Conservation (phyloP, 2,329 filamentous ascomycete genomes). For the Emmonsia crescens region DNA sequence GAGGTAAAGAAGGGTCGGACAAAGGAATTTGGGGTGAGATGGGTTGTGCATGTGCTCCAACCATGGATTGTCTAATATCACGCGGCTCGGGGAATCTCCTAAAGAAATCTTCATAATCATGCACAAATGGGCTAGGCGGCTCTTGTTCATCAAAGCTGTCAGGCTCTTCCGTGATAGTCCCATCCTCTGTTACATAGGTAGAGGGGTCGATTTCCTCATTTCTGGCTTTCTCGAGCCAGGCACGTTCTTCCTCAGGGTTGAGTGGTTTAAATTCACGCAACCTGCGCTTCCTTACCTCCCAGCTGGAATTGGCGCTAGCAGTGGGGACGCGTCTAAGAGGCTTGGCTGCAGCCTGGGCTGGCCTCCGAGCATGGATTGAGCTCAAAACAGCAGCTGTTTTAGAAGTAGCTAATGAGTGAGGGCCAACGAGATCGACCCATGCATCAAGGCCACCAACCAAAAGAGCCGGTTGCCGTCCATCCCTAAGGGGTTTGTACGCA, state of each 20-base stretch:
- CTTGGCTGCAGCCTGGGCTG: constrained; percentile 27
- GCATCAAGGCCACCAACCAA: constrained; percentile 73
- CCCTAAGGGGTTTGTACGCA: constrained; percentile 59
- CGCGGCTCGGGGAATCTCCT: constrained; percentile 66
- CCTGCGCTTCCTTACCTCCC: constrained; percentile 46
- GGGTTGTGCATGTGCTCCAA: constrained; percentile 28
- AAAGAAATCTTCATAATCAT: constrained; percentile 72
- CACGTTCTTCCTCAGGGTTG: constrained; percentile 66
- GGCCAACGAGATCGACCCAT: constrained; percentile 75
- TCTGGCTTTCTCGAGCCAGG: constrained; percentile 67
- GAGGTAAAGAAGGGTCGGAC: constrained; percentile 36
- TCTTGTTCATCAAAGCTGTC: constrained; percentile 37
- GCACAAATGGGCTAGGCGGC: constrained; percentile 46
- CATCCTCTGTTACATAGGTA: constrained; percentile 31
- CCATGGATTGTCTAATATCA: constrained; percentile 48
- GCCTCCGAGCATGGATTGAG: constrained; percentile 30
- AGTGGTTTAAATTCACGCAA: constrained; percentile 58
- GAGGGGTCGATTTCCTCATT: constrained; percentile 48
- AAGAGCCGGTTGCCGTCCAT: constrained; percentile 59
- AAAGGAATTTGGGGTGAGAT: constrained; percentile 21
- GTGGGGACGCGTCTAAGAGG: constrained; percentile 44
- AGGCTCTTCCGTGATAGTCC: constrained; percentile 29
- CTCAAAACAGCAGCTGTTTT: constrained; percentile 43
- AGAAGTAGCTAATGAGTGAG: constrained; percentile 50
- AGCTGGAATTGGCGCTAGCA: constrained; percentile 39